Percentiles rank a stretch among this genome's conserved stretches.
Evolutionary conservation across 257 asterid genomes (phyloP).

Genomic region (Agastache rugosa): DNA sequence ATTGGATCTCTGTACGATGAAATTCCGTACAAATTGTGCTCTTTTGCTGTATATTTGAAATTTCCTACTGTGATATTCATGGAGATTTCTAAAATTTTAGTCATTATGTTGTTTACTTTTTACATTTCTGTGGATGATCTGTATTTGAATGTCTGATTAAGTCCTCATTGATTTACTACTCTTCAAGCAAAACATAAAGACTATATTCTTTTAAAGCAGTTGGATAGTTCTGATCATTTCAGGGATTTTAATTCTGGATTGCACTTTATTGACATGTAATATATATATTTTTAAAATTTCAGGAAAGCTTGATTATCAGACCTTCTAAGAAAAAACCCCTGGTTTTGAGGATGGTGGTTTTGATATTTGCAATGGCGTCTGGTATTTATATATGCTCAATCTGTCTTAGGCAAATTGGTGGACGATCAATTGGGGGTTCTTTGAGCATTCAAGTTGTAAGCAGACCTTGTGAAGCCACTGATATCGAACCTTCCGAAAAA

Average conservation of each 20-base stretch:
- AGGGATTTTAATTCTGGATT: not conserved
- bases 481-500: constrained; percentile 68
- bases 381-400: constrained; percentile 81
- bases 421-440: constrained; percentile 38
- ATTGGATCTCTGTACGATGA: constrained; percentile 35
- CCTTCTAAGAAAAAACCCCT: constrained; percentile 72
- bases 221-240: constrained; percentile 22
- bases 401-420: constrained; percentile 74
- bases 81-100: constrained; percentile 7
- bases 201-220: not conserved
- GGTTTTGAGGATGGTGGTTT: constrained; percentile 72
- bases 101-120: not conserved
- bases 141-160: constrained; percentile 25
- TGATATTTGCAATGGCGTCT: constrained; percentile 76
- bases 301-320: constrained; percentile 65
- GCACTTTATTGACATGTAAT: constrained; percentile 23
- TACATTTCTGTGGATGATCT: not conserved
- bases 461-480: constrained; percentile 60
- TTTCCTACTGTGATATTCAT: not conserved
- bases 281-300: constrained; percentile 45
- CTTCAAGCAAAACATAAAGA: constrained; percentile 27
- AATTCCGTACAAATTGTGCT: constrained; percentile 11
- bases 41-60: not conserved
- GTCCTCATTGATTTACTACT: constrained; percentile 15
- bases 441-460: constrained; percentile 49